phyloP scores from a whole-genome alignment of 2,329 filamentous ascomycete species.

The Fusarium sp. region DNA sequence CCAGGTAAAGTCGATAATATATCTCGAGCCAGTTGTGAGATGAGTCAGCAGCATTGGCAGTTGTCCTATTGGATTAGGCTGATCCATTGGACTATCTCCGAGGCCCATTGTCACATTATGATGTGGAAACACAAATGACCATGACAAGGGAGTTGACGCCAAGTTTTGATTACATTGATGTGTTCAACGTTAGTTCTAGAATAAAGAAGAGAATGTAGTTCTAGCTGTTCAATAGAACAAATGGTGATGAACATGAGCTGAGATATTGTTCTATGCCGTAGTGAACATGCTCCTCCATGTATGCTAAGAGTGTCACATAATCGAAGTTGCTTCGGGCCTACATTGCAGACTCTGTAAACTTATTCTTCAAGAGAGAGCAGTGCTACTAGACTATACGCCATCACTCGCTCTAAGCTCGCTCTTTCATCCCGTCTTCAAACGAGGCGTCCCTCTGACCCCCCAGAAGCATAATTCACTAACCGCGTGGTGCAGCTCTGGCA shows the following conservation, averaged over 20 bases:
- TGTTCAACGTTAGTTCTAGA: neutral
- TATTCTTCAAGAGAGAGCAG: neutral
- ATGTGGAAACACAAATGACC: neutral
- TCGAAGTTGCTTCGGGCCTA: neutral
- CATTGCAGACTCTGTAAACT: neutral
- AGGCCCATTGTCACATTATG: neutral
- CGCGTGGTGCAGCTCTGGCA: neutral
- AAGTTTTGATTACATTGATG: neutral
- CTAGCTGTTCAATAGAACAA: neutral
- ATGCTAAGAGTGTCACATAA: neutral
- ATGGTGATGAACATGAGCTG: neutral
- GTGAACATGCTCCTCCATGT: neutral
- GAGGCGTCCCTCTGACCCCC: neutral
- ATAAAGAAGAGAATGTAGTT: neutral
- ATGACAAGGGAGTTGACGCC: neutral
- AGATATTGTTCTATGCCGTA: conserved; percentile 7
- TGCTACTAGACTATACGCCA: neutral
- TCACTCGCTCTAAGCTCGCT: neutral
- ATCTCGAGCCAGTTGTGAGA: conserved; percentile 26
- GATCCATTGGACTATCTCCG: neutral
- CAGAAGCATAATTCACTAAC: neutral
- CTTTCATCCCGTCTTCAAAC: neutral
- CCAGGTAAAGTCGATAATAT: neutral
- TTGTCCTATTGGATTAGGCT: conserved; percentile 33
- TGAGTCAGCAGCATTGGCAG: conserved; percentile 41